Evolutionary conservation across 2,329 filamentous ascomycete species (phyloP), one percentile per base, ranked within the genome.

Genomic region (Penicillium capsulatum): DNA sequence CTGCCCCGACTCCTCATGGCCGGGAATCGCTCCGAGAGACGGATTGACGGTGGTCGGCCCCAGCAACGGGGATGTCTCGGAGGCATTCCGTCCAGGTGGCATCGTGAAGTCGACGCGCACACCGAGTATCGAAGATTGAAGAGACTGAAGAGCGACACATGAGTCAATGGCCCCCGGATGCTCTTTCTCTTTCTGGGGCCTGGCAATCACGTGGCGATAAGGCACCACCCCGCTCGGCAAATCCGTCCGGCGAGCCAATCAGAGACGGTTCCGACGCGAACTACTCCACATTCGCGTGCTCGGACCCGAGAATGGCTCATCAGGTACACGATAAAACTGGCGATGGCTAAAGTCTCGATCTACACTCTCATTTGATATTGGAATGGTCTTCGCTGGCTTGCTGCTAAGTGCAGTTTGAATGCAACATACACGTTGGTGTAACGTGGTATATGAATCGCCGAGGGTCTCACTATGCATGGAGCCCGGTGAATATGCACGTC

Each of bases 21-120:
- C 45, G 26, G 42, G 32, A 36, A 59, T 56, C 36, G 52, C 41
- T 30, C 51, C 57, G 30, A 49, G 54, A 20, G 55, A 52, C 7
- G 46, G 38, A 46, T 44, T 41, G 28, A 49, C 50, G 42, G 60
- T 60, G 32, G 34, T 54, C 37, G 63, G 54, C 5, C 57, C 58
- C 26, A 75, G 64, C 39, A 75, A 59, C 32, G 71, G 71, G 42
- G 71, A 71, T 8, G 62, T 71, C 54, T 75, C 72, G 15, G 63
- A 51, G 15, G 44, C 49, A 36, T 34, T 34, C 17, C 40, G 37
- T 40, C 52, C 49, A 40, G 48, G 33, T 30, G 55, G 45, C 60
- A 63, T 63, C 15, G 30, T 9, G 29, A 47, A n/a, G n/a, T n/a
- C n/a, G n/a, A n/a, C n/a, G n/a, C n/a, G n/a, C n/a, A n/a, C n/a